phyloP scores from a whole-genome alignment of 2,329 filamentous ascomycete species.

The Domatiomyces globalis region DNA sequence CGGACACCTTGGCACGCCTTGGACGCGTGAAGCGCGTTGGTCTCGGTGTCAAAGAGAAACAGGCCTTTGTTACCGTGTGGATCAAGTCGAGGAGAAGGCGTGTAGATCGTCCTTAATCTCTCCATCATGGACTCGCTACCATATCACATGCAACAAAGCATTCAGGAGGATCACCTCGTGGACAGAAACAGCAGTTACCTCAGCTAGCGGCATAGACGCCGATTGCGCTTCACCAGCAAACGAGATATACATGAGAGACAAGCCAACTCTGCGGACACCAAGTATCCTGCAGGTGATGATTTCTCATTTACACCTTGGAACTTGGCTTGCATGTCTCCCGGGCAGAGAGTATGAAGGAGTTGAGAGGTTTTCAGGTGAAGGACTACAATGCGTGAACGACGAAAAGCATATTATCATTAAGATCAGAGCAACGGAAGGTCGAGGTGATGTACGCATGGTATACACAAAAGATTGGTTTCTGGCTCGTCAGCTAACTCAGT shows the following conservation, averaged over 20 bases:
- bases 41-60: conserved; percentile 69
- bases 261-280: neutral
- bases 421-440: too few species aligned
- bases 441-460: neutral
- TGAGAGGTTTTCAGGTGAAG: neutral
- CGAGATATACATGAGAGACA: neutral
- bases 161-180: neutral
- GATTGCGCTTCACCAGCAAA: neutral
- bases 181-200: neutral
- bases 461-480: neutral
- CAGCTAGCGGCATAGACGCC: neutral
- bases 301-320: neutral
- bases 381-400: neutral
- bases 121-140: neutral
- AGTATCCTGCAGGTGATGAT: neutral
- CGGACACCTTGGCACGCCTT: conserved; percentile 72
- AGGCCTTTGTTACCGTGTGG: conserved; percentile 64
- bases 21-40: conserved; percentile 81
- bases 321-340: neutral
- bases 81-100: conserved; percentile 21
- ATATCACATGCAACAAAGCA: neutral
- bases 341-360: neutral
- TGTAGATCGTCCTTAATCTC: neutral
- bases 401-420: neutral
- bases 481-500: neutral